Conservation (phyloP, 495 filamentous ascomycete genomes). For the Trichoderma parareesei region DNA sequence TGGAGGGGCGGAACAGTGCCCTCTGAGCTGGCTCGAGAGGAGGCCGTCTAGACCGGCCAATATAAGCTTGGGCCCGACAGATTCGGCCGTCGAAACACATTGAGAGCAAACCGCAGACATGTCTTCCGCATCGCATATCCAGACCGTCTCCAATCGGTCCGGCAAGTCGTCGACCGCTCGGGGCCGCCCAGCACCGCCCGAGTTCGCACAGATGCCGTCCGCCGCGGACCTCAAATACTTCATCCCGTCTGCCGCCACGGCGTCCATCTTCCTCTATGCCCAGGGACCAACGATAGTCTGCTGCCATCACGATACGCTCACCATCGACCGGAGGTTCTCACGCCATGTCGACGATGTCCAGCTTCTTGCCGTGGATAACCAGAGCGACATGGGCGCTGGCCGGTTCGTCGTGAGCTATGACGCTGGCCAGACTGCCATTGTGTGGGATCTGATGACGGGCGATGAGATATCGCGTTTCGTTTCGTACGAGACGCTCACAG, state of each 20-base stretch:
- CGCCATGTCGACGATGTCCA: conserved; percentile 75
- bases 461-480: conserved; percentile 83
- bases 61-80: conserved; percentile 18
- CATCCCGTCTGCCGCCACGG: conserved; percentile 79
- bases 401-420: conserved; percentile 90
- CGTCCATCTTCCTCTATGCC: conserved; percentile 77
- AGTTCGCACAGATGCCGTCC: conserved; percentile 44
- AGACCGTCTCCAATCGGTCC: conserved; percentile 52
- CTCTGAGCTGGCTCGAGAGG: not conserved
- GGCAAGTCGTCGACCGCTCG: conserved; percentile 33
- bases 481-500: conserved; percentile 76
- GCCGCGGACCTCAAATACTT: conserved; percentile 51
- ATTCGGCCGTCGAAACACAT: conserved; percentile 12
- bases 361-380: conserved; percentile 82
- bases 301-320: conserved; percentile 83
- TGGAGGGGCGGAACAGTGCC: not conserved
- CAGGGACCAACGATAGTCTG: conserved; percentile 72
- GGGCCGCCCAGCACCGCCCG: conserved; percentile 29
- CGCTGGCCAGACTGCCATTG: conserved; percentile 81
- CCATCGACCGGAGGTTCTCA: conserved; percentile 80
- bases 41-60: conserved; percentile 2
- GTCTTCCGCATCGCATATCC: conserved; percentile 48
- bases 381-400: conserved; percentile 79
- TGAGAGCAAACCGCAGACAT: conserved; percentile 20
- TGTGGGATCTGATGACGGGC: conserved; percentile 93